Base-by-base conservation (phyloP, 2,329 filamentous ascomycete species). In the Talaromyces sp. region DNA sequence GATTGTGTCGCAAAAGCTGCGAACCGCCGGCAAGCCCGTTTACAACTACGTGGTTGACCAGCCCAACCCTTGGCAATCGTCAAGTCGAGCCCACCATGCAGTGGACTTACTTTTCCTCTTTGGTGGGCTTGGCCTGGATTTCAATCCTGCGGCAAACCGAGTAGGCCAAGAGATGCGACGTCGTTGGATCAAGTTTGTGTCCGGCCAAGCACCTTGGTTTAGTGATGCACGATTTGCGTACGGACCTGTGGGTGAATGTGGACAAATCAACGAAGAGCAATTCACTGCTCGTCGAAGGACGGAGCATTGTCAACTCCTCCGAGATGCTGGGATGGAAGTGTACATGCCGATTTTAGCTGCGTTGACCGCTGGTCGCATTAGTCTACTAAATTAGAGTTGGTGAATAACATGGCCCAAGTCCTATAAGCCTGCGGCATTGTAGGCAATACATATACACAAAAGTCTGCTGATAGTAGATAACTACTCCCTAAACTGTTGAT, bases 51-150 rank as follows among this genome's bases (percentile, higher is more conserved):
- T 77, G 0, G 56, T 80, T 1, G 78, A 80, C 35, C 73, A 80
- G 48, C 43, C 66, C 0, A 80, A 80, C 32, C 77, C 78, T 4
- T 80, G 74, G 75, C 78, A 80, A 45, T 48, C 70, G 0, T 79
- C 77, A 0, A 75, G 71, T 8, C 68, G 78, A 0, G 67, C 77
- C 2, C 78, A 80, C 35, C 78, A 80, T 52, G 78, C 74, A 0
- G 73, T 80, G 2, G 78, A 80, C 55, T 61, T 80, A 3, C 51
- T 80, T 2, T 71, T 78, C 8, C 58, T 80, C 0, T 80, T 80
- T 22, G 75, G 69, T 0, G 72, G 72, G 0, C 57, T 77, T 3
- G 73, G 77, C 47, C 49, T 77, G 0, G 64, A 65, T 0, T 71
- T 71, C 19, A 69, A 70, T 1, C 65, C 64, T 0, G 60, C 65